These are phyloP conservation scores for Penicillium corylophilum DNA, from an alignment of 2,329 filamentous ascomycete species.

Conservation along the genomic window DNA sequence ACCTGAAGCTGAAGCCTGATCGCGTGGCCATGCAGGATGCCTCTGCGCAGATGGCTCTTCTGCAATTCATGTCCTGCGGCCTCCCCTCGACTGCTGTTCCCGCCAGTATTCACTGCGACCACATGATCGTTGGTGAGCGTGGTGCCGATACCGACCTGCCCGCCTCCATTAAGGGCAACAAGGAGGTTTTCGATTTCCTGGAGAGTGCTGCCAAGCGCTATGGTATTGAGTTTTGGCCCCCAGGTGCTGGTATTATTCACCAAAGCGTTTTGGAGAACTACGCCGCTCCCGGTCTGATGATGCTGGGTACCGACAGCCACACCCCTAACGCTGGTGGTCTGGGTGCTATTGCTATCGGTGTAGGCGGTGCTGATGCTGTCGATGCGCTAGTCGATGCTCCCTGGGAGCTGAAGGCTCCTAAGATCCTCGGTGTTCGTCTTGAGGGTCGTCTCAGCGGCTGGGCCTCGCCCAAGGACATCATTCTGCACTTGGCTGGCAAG, in stretches of 20 bases:
- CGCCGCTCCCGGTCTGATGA: slow-evolving; percentile 94
- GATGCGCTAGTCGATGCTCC: slow-evolving; percentile 97
- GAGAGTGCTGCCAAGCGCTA: slow-evolving; percentile 90
- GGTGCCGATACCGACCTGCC: slow-evolving; percentile 84
- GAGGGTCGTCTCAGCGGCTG: slow-evolving; percentile 87
- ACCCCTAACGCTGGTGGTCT: slow-evolving; percentile 97
- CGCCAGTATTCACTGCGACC: slow-evolving; percentile 97
- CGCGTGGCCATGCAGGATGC: slow-evolving; percentile 99
- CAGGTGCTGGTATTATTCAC: slow-evolving; percentile 92
- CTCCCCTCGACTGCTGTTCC: slow-evolving; percentile 87
- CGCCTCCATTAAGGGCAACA: slow-evolving; percentile 83
- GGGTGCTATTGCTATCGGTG: slow-evolving; percentile 91
- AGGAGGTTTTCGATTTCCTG: slow-evolving; percentile 96
- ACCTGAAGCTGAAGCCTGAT: slow-evolving; percentile 95
- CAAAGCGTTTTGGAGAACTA: slow-evolving; percentile 99
- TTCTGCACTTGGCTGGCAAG: slow-evolving; percentile 94
- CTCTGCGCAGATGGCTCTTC: slow-evolving; percentile 93
- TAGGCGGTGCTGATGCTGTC: slow-evolving; percentile 96
- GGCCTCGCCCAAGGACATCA: slow-evolving; percentile 94
- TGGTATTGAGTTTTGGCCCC: slow-evolving; percentile 94
- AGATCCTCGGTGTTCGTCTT: slow-evolving; percentile 93
- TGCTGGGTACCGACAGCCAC: slow-evolving; percentile 97
- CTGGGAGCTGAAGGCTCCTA: slow-evolving; percentile 98
- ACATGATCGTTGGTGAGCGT: slow-evolving; percentile 94
- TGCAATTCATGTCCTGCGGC: slow-evolving; percentile 98